Percentiles rank a stretch among this genome's conserved stretches.
Evolutionary conservation across 2,329 filamentous ascomycete species (phyloP).

Genomic region (Calonectria pseudoreteaudii): DNA sequence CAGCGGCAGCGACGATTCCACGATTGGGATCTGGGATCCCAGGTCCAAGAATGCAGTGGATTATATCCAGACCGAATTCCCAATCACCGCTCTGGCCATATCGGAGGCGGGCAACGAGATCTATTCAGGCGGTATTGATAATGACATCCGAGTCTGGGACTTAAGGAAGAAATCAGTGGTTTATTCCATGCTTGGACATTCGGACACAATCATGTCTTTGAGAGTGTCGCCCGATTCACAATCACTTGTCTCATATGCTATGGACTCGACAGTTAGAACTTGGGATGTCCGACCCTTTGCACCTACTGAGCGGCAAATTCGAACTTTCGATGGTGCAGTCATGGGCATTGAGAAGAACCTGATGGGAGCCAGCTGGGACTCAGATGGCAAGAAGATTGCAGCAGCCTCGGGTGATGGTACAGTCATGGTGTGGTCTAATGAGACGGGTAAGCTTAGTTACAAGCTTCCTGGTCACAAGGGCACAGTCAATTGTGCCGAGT

Average conservation of each 20-base stretch:
- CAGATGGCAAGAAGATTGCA: constrained; percentile 85
- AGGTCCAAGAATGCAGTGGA: constrained; percentile 89
- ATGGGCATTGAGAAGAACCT: constrained; percentile 92
- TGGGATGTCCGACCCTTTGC: constrained; percentile 98
- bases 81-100: constrained; percentile 91
- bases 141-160: constrained; percentile 98
- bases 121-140: constrained; percentile 94
- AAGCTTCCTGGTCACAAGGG: constrained; percentile 97
- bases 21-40: constrained; percentile 96
- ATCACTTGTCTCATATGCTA: constrained; percentile 88
- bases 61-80: constrained; percentile 91
- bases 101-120: constrained; percentile 95
- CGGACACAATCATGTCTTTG: constrained; percentile 91
- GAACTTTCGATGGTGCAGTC: constrained; percentile 92
- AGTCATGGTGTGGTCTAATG: constrained; percentile 89
- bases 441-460: constrained; percentile 90
- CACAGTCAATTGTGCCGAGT: constrained; percentile 93
- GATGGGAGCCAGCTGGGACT: constrained; percentile 90
- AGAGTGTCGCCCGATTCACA: constrained; percentile 94
- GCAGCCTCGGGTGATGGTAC: constrained; percentile 92
- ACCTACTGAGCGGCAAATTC: constrained; percentile 84
- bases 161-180: constrained; percentile 89
- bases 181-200: constrained; percentile 90
- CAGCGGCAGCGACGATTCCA: constrained; percentile 93
- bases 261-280: constrained; percentile 92